A percentile compares a stretch with the other conserved stretches of the same genome.
Conservation (phyloP, 805 yeast species). For the Ogataea methanolica region DNA sequence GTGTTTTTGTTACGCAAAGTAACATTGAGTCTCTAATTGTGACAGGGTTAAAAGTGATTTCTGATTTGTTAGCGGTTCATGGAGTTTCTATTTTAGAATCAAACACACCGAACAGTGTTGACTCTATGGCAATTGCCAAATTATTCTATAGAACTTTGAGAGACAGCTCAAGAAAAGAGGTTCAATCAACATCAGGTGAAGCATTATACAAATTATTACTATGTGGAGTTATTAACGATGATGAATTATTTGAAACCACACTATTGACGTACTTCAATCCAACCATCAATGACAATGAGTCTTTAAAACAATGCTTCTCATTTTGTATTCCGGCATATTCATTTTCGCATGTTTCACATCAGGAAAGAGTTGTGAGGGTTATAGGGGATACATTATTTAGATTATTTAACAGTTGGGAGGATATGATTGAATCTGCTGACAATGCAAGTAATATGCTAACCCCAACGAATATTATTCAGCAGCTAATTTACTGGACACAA, state of each 20-base stretch:
- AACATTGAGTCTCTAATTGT: conserved; percentile 60
- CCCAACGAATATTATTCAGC: conserved; percentile 59
- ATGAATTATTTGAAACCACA: conserved; percentile 66
- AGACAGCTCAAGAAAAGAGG: conserved; percentile 50
- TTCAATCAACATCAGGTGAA: conserved; percentile 81
- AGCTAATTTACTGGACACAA: conserved; percentile 80
- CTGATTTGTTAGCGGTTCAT: conserved; percentile 74
- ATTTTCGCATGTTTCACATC: conserved; percentile 70
- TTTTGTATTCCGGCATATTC: conserved; percentile 88
- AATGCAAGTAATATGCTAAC: conserved; percentile 28
- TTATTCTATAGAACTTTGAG: conserved; percentile 64
- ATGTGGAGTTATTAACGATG: conserved; percentile 69
- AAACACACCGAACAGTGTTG: conserved; percentile 50
- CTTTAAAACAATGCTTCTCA: conserved; percentile 71
- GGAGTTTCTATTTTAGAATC: conserved; percentile 65
- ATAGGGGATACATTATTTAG: conserved; percentile 64
- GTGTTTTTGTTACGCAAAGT: conserved; percentile 54
- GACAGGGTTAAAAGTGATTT: conserved; percentile 62
- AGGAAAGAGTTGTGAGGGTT: conserved; percentile 55
- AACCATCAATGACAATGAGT: conserved; percentile 53
- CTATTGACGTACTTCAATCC: conserved; percentile 75
- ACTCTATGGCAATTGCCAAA: conserved; percentile 61
- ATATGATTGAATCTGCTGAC: conserved; percentile 28
- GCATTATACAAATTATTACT: conserved; percentile 79
- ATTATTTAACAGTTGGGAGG: conserved; percentile 41